Base-by-base conservation (phyloP, 768 basidiomycete genomes). In the Macrolepiota dolichaula region DNA sequence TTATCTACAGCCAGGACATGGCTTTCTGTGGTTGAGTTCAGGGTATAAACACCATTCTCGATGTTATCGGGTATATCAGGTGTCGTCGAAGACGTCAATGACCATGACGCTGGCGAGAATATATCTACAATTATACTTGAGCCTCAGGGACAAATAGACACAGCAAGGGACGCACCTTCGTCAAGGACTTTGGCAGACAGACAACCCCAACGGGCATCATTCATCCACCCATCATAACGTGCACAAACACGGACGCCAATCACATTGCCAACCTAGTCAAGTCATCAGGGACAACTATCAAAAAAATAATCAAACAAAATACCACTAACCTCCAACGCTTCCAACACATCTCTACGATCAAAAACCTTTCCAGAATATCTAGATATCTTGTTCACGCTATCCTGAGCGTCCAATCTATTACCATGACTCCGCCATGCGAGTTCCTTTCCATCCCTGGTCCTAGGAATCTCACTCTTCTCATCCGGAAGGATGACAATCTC, bases 231-330 rank as follows among this genome's bases (percentile, higher is more conserved):
- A 27, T 58, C 1, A 32, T 62, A 49, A 40, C 59, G 62, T 12
- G 65, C 66, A 47, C 68, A 69, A 35, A 64, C 68, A 17, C 65
- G 66, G 29, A 69, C 58, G 15, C 55, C 68, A 24, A 69, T 63
- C 5, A 69, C 66, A 59, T 69, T 63, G 6, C 68, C 68, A 22
- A 69, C 38, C 68, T 69, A 27, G 40, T 42, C 25, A 19, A 40
- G 19, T 35, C 19, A 11, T 42, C 12, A 42, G 40, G 5, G 17
- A 42, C 22, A 49, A 57, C 25, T 29, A 25, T 42, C 17, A 46
- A n/a, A 25, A 19, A 15, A 56, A n/a, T n/a, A n/a, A n/a, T n/a
- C n/a, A n/a, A n/a, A 32, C 13, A 60, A n/a, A n/a, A 7, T 32
- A 32, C 29, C 4, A n/a, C 59, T 13, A 29, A 69, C 68, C 61